These are phyloP conservation scores for Oxytropis ochrocephala DNA, from an alignment of 306 rosid genomes.

Conservation along the genomic window DNA sequence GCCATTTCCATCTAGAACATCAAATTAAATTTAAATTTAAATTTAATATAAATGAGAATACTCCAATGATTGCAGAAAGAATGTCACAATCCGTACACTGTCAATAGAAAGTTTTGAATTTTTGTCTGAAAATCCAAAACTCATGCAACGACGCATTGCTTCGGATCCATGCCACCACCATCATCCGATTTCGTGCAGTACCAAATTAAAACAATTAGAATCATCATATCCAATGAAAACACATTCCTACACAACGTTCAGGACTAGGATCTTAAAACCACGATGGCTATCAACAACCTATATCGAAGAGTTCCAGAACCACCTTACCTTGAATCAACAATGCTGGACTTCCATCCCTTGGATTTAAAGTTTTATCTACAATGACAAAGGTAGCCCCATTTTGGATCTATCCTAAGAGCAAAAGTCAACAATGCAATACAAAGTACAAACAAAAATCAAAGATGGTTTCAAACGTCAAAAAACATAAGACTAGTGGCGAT, in stretches of 20 bases:
- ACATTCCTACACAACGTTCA: background rate
- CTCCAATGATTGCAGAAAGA: slow-evolving; percentile 9
- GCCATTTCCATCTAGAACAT: slow-evolving; percentile 92
- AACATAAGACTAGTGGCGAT: background rate
- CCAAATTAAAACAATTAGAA: slow-evolving; percentile 12
- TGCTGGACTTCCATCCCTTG: slow-evolving; percentile 79
- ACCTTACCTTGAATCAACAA: slow-evolving; percentile 81
- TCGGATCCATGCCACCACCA: slow-evolving; percentile 91
- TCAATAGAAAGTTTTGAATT: slow-evolving; percentile 63
- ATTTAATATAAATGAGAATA: background rate
- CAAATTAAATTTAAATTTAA: slow-evolving; percentile 33
- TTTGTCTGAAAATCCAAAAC: slow-evolving; percentile 92
- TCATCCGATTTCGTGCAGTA: slow-evolving; percentile 48
- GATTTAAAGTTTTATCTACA: slow-evolving; percentile 73
- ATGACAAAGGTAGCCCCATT: slow-evolving; percentile 89
- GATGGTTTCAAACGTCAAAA: slow-evolving; percentile 10
- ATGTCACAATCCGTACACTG: slow-evolving; percentile 56
- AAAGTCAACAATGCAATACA: slow-evolving; percentile 33
- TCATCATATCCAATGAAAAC: background rate
- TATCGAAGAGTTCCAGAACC: slow-evolving; percentile 1
- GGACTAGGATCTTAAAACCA: slow-evolving; percentile 15
- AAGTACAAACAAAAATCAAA: slow-evolving; percentile 28
- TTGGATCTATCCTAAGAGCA: slow-evolving; percentile 69
- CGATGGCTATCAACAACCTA: background rate
- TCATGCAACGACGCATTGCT: slow-evolving; percentile 81